These are phyloP conservation scores for Didymellaceae sp. DNA, from an alignment of 2,329 filamentous ascomycete species.

Conservation along the genomic window DNA sequence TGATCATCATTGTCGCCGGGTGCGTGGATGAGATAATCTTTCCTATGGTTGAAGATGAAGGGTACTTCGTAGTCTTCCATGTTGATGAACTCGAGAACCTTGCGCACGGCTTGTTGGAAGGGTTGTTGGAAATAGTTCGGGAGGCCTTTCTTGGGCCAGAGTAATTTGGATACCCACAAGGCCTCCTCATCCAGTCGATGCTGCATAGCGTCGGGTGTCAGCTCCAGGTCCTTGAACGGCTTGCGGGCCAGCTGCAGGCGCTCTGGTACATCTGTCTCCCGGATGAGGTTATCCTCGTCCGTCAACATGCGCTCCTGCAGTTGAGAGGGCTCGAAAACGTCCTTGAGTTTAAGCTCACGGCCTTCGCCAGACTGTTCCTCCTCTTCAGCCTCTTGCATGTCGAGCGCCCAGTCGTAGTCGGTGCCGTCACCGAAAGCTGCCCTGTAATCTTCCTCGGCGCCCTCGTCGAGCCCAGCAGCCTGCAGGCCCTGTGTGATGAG, in stretches of 20 bases:
- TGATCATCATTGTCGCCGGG: slow-evolving; percentile 67
- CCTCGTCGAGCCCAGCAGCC: slow-evolving; percentile 85
- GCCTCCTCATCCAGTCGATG: slow-evolving; percentile 77
- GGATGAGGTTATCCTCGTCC: slow-evolving; percentile 91
- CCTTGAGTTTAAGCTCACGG: slow-evolving; percentile 88
- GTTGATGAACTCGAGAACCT: slow-evolving; percentile 94
- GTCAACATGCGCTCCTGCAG: slow-evolving; percentile 93
- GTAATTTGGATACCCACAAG: slow-evolving; percentile 86
- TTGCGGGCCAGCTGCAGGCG: slow-evolving; percentile 92
- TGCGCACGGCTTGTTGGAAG: slow-evolving; percentile 86
- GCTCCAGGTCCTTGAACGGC: slow-evolving; percentile 80
- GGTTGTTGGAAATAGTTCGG: slow-evolving; percentile 75
- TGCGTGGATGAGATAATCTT: slow-evolving; percentile 94
- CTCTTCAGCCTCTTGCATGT: slow-evolving; percentile 82
- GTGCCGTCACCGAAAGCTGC: slow-evolving; percentile 94
- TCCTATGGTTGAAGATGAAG: slow-evolving; percentile 97
- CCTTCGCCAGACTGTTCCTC: slow-evolving; percentile 80
- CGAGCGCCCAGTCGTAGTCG: slow-evolving; percentile 94
- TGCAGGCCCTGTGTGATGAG: slow-evolving; percentile 75
- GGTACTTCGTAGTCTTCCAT: slow-evolving; percentile 94
- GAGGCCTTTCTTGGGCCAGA: slow-evolving; percentile 86
- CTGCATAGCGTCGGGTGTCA: slow-evolving; percentile 76
- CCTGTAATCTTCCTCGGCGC: slow-evolving; percentile 93
- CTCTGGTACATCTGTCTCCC: slow-evolving; percentile 87
- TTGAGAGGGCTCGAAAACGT: slow-evolving; percentile 97